Conservation (phyloP, 345 rosid genomes). For the Laguncularia racemosa region DNA sequence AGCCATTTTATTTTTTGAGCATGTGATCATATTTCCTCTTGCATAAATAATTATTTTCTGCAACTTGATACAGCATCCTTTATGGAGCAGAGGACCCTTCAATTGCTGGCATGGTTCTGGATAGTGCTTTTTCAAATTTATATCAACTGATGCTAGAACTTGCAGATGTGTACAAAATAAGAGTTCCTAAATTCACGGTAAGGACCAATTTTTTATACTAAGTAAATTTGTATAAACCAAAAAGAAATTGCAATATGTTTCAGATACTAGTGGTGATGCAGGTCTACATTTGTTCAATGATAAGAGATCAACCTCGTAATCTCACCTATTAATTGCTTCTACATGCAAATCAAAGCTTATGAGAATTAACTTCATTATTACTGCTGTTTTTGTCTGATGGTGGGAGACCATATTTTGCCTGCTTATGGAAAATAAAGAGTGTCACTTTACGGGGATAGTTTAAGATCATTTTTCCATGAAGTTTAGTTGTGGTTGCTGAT, state of each 20-base stretch:
- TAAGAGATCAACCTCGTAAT: too few species aligned
- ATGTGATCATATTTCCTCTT: too few species aligned
- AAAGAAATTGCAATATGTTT: too few species aligned
- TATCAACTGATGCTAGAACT: slow-evolving; percentile 98
- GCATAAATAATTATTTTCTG: slow-evolving; percentile 1
- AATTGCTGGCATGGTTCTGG: slow-evolving; percentile 95
- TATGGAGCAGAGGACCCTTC: slow-evolving; percentile 98
- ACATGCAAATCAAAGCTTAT: too few species aligned
- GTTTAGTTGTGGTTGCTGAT: too few species aligned
- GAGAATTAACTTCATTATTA: too few species aligned
- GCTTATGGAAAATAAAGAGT: slow-evolving; percentile 1
- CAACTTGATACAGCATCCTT: slow-evolving; percentile 60
- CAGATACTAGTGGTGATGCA: background rate
- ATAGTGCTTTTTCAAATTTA: slow-evolving; percentile 93
- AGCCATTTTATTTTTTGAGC: too few species aligned
- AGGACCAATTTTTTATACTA: slow-evolving; percentile 6
- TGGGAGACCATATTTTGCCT: background rate
- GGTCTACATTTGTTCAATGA: background rate
- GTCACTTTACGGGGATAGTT: background rate
- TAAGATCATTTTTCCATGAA: too few species aligned
- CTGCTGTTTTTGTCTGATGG: too few species aligned
- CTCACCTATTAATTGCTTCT: too few species aligned
- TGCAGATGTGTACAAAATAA: slow-evolving; percentile 84
- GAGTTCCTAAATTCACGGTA: slow-evolving; percentile 94
- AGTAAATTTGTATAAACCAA: background rate